Evolutionary conservation across 2,329 filamentous ascomycete species (phyloP).

Genomic region (Ophiosphaerella narmari): DNA sequence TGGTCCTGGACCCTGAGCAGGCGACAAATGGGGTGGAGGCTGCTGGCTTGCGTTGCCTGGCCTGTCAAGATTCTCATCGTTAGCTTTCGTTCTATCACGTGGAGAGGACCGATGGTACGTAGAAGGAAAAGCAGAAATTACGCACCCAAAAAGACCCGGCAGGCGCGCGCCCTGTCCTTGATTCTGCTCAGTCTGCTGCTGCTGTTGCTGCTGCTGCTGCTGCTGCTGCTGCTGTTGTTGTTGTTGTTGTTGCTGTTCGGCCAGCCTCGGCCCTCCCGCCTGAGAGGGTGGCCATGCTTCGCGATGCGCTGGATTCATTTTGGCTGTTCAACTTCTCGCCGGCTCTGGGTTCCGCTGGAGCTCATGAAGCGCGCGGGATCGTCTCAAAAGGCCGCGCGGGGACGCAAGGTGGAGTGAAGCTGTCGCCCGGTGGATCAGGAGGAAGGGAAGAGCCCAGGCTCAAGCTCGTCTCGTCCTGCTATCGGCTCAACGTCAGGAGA

Average conservation of each 20-base stretch:
- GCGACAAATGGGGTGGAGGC: slow-evolving; percentile 39
- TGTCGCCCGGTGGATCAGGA: slow-evolving; percentile 29
- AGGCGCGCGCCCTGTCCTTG: slow-evolving; percentile 41
- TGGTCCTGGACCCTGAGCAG: slow-evolving; percentile 41
- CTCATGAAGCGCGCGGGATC: slow-evolving; percentile 27
- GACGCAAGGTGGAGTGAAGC: slow-evolving; percentile 13
- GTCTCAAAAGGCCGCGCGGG: slow-evolving; percentile 9
- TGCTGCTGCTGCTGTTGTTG: slow-evolving; percentile 45
- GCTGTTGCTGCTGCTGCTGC: slow-evolving; percentile 35
- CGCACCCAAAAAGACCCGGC: slow-evolving; percentile 44
- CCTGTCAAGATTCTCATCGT: slow-evolving; percentile 17
- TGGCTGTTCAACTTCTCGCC: slow-evolving; percentile 38
- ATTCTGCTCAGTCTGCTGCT: slow-evolving; percentile 41
- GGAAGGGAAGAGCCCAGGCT: slow-evolving; percentile 28
- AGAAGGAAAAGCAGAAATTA: slow-evolving; percentile 9
- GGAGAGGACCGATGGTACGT: not conserved
- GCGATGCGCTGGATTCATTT: slow-evolving; percentile 49
- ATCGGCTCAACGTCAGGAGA: slow-evolving; percentile 17
- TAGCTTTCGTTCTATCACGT: not conserved
- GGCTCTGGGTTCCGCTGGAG: slow-evolving; percentile 23
- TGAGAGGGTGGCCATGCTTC: slow-evolving; percentile 52
- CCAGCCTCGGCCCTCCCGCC: slow-evolving; percentile 50
- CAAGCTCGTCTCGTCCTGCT: slow-evolving; percentile 25
- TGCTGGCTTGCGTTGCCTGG: slow-evolving; percentile 40
- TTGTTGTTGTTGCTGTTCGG: slow-evolving; percentile 20